A percentile compares a stretch with the other conserved stretches of the same genome.
phyloP scores from a whole-genome alignment of 495 filamentous ascomycete species.

The Friedmanniomyces endolithicus region DNA sequence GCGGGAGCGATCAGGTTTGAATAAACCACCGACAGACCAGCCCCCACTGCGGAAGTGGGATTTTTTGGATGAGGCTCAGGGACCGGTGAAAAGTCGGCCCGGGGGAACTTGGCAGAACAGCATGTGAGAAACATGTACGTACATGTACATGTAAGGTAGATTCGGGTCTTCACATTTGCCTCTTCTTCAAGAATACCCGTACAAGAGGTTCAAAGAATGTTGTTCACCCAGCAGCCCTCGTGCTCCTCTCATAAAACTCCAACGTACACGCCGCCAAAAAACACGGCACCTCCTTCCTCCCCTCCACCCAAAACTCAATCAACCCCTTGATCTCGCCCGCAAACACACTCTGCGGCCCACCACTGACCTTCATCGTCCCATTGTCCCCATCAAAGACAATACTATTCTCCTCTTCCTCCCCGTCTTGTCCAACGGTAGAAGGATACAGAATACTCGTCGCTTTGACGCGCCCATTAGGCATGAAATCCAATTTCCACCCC shows the following conservation, averaged over 20 bases:
- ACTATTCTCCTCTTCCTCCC: slow-evolving; percentile 55
- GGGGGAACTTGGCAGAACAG: no score
- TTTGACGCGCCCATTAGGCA: slow-evolving; percentile 81
- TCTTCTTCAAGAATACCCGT: no score
- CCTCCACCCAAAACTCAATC: slow-evolving; percentile 88
- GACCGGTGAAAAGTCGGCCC: no score
- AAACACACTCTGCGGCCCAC: slow-evolving; percentile 76
- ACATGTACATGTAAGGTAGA: no score
- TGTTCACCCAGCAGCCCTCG: no score
- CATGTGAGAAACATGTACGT: no score
- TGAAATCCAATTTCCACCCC: slow-evolving; percentile 85
- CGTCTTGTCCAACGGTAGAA: slow-evolving; percentile 24
- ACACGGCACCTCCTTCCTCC: slow-evolving; percentile 79
- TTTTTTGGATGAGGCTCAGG: no score
- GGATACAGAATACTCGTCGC: slow-evolving; percentile 71
- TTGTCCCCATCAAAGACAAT: slow-evolving; percentile 96
- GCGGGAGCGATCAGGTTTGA: not conserved
- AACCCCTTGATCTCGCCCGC: slow-evolving; percentile 68
- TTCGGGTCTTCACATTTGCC: no score
- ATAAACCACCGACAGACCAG: no score
- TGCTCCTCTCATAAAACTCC: slow-evolving; percentile 78
- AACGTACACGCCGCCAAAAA: slow-evolving; percentile 80
- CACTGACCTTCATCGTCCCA: slow-evolving; percentile 92
- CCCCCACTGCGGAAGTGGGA: no score
- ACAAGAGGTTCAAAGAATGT: no score